Conservation (phyloP, 495 filamentous ascomycete species). For the Echria macrotheca region DNA sequence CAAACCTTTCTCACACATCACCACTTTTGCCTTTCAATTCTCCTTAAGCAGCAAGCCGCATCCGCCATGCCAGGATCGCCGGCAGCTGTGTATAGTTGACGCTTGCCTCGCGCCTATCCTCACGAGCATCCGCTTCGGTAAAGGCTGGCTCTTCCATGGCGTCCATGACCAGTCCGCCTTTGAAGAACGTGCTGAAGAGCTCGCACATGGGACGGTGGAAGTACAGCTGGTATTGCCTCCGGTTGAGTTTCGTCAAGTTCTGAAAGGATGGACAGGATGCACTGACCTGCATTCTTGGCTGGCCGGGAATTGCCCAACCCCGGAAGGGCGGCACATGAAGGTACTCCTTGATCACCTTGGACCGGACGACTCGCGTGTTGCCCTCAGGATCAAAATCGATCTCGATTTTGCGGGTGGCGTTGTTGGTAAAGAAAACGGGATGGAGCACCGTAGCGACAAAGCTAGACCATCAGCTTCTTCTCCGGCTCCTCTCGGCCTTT, state of each 20-base stretch:
- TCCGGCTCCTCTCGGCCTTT: neutral
- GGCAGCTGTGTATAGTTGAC: constrained; percentile 36
- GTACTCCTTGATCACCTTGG: constrained; percentile 30
- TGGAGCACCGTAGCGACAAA: constrained; percentile 41
- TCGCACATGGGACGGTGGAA: constrained; percentile 40
- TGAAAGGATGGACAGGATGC: neutral
- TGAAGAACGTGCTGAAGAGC: constrained; percentile 34
- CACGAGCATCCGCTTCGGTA: constrained; percentile 16
- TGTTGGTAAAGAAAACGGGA: constrained; percentile 40
- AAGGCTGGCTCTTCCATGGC: constrained; percentile 39
- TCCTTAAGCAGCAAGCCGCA: constrained; percentile 14
- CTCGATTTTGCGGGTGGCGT: constrained; percentile 25
- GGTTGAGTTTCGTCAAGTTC: neutral
- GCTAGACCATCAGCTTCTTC: constrained; percentile 19
- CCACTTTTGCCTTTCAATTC: neutral
- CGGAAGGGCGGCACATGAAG: constrained; percentile 30
- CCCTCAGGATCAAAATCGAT: constrained; percentile 17
- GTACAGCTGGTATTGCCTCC: constrained; percentile 18
- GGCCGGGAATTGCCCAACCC: constrained; percentile 27
- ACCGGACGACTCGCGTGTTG: constrained; percentile 20
- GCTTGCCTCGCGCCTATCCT: constrained; percentile 23
- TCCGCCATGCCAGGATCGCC: constrained; percentile 30
- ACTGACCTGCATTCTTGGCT: constrained; percentile 28
- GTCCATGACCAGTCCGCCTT: constrained; percentile 33
- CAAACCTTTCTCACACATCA: no score